Evolutionary conservation across 805 yeast species (phyloP).

Genomic region (Candida silvicultrix): DNA sequence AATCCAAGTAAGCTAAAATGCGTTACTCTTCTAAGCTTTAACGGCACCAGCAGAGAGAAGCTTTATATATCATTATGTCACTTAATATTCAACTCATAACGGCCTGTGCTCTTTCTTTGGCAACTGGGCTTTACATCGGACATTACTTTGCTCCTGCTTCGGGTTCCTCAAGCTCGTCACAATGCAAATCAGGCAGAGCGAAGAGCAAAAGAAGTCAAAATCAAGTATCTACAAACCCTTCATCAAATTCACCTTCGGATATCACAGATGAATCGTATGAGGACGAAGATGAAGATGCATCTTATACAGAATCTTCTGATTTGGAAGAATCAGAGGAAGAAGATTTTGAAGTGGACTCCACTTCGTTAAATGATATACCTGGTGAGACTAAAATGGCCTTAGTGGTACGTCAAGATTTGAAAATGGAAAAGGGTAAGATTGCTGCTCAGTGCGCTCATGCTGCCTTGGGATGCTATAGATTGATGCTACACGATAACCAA

Average conservation of each 20-base stretch:
- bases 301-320: constrained; percentile 29
- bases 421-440: constrained; percentile 91
- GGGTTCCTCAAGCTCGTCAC: background rate
- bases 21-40: no score
- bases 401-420: constrained; percentile 80
- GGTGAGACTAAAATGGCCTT: constrained; percentile 86
- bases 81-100: constrained; percentile 24
- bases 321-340: constrained; percentile 43
- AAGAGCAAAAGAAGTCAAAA: background rate
- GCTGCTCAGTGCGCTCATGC: constrained; percentile 99
- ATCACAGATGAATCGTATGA: constrained; percentile 13
- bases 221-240: constrained; percentile 1
- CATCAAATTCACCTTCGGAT: constrained; percentile 10
- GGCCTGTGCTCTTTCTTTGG: constrained; percentile 30
- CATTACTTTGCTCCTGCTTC: constrained; percentile 10
- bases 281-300: constrained; percentile 20
- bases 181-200: constrained; percentile 1
- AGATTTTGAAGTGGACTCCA: constrained; percentile 54
- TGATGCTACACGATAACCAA: constrained; percentile 46
- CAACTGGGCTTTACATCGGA: constrained; percentile 30
- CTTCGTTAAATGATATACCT: constrained; percentile 54
- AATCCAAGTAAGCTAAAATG: background rate
- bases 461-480: constrained; percentile 81
- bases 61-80: constrained; percentile 10
- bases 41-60: no score